phyloP scores from a whole-genome alignment of 2,329 filamentous ascomycete genomes.

The Leptographium galeiforme region DNA sequence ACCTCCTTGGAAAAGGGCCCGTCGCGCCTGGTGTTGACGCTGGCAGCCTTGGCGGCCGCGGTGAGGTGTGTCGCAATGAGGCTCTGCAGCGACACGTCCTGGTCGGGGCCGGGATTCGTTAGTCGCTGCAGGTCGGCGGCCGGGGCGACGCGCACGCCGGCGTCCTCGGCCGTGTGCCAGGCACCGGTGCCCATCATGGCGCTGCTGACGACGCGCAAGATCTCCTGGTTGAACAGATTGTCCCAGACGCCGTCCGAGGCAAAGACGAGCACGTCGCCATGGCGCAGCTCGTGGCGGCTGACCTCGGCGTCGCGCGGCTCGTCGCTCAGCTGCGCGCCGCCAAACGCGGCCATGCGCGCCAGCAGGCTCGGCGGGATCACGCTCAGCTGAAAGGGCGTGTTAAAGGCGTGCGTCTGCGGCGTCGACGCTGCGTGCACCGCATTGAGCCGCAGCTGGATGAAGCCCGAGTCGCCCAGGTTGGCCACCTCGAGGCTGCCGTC shows the following conservation, averaged over 20 bases:
- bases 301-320: conserved; percentile 73
- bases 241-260: conserved; percentile 95
- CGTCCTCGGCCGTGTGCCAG: conserved; percentile 46
- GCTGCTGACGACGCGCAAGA: conserved; percentile 64
- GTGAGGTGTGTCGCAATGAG: conserved; percentile 68
- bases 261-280: conserved; percentile 88
- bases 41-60: conserved; percentile 70
- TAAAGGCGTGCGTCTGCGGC: conserved; percentile 92
- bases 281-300: conserved; percentile 60
- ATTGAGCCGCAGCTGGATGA: conserved; percentile 72
- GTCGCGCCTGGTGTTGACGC: conserved; percentile 66
- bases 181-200: conserved; percentile 63
- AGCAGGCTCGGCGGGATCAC: conserved; percentile 72
- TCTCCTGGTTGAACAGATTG: conserved; percentile 84
- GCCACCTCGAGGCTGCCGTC: conserved; percentile 73
- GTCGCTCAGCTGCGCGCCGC: conserved; percentile 69
- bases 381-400: conserved; percentile 90
- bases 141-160: conserved; percentile 47
- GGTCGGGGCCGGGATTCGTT: background rate
- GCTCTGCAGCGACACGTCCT: conserved; percentile 50
- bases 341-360: conserved; percentile 69
- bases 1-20: conserved; percentile 94
- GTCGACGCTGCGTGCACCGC: conserved; percentile 72
- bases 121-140: conserved; percentile 29
- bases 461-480: conserved; percentile 92